Conservation (phyloP, 768 basidiomycete species). For the Megacollybia marginata region DNA sequence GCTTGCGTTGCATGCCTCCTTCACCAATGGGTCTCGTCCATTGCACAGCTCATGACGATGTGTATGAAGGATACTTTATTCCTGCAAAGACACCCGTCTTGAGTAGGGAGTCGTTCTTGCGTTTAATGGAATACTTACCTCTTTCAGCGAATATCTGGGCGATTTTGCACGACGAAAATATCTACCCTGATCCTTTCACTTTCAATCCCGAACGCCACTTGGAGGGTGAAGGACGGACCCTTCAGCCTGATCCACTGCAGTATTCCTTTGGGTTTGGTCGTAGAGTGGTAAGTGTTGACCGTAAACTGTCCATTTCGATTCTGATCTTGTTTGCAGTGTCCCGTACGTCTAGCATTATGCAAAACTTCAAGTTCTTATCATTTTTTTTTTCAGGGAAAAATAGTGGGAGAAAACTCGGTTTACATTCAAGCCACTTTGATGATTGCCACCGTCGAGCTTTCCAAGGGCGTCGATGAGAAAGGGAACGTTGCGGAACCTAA, state of each 20-base stretch:
- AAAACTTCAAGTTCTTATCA: too few species aligned
- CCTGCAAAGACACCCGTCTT: conserved; percentile 8
- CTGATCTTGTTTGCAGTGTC: too few species aligned
- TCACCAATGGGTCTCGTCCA: conserved; percentile 8
- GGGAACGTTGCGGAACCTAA: conserved; percentile 30
- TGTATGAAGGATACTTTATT: conserved; percentile 10
- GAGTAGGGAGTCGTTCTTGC: not conserved
- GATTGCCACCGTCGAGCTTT: conserved; percentile 37
- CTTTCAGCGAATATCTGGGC: conserved; percentile 10
- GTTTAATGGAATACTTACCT: not conserved
- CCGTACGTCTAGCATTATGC: too few species aligned
- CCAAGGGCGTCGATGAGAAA: conserved; percentile 27
- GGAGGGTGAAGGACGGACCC: not conserved
- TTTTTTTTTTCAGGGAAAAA: conserved; percentile 14
- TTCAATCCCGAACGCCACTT: conserved; percentile 19
- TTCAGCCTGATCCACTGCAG: conserved; percentile 14
- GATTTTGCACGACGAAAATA: conserved; percentile 16
- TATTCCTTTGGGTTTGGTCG: conserved; percentile 18
- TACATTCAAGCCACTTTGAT: conserved; percentile 29
- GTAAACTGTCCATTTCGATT: too few species aligned
- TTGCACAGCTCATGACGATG: conserved; percentile 6
- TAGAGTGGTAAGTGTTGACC: conserved; percentile 1
- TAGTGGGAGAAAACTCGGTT: conserved; percentile 15
- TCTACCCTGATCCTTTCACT: conserved; percentile 15
- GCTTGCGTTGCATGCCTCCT: conserved; percentile 9